Conservation (phyloP, 768 basidiomycete genomes). For the Thelephora aurantiotincta region DNA sequence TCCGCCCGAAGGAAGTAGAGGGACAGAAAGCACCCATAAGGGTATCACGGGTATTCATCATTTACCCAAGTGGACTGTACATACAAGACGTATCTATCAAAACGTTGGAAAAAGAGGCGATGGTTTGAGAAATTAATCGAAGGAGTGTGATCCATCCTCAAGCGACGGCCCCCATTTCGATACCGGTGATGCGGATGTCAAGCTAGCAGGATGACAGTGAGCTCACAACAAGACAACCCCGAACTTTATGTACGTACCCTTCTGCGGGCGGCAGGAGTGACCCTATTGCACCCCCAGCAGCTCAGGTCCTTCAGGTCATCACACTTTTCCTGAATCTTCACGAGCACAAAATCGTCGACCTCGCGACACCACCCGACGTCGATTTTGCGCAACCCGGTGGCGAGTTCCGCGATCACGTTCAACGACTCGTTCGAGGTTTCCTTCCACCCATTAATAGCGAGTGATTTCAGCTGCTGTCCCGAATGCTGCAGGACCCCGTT, state of each 20-base stretch:
- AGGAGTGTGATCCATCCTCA: too few species aligned
- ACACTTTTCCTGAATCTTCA: constrained; percentile 42
- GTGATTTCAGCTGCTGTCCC: constrained; percentile 34
- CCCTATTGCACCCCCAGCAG: constrained; percentile 40
- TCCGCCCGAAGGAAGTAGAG: constrained; percentile 17
- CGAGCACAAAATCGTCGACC: constrained; percentile 72
- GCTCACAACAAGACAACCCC: background rate
- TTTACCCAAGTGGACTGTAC: too few species aligned
- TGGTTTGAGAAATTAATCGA: too few species aligned
- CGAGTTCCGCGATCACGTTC: constrained; percentile 18
- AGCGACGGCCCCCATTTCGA: too few species aligned
- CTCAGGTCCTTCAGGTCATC: constrained; percentile 27
- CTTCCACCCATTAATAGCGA: constrained; percentile 74
- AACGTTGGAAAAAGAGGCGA: too few species aligned
- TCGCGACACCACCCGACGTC: constrained; percentile 81
- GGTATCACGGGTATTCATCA: too few species aligned
- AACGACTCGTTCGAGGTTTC: constrained; percentile 37
- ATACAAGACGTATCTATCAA: too few species aligned
- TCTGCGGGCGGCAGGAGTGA: constrained; percentile 30
- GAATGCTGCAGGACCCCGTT: constrained; percentile 55
- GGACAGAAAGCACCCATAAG: too few species aligned
- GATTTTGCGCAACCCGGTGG: constrained; percentile 34
- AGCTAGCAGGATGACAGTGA: background rate
- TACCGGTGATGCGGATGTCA: too few species aligned
- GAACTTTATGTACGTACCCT: constrained; percentile 26